Evolutionary conservation across 805 yeast species (phyloP).

Genomic region (Metschnikowia amazonensis): DNA sequence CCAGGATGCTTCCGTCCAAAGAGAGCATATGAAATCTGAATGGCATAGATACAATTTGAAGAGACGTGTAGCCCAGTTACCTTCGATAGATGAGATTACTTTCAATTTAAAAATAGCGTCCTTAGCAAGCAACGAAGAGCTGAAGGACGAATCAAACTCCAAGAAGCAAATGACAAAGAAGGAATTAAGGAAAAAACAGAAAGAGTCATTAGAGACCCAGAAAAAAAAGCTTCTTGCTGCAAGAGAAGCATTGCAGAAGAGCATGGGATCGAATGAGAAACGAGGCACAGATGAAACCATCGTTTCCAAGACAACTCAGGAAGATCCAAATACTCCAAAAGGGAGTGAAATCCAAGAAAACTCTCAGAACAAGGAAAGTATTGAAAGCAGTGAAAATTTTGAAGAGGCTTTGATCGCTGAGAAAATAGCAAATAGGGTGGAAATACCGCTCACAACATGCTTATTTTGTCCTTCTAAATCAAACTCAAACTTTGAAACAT

Average conservation of each 20-base stretch:
- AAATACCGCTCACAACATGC: slow-evolving; percentile 48
- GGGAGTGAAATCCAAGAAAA: background rate
- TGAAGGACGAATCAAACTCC: slow-evolving; percentile 18
- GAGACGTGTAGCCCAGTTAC: slow-evolving; percentile 38
- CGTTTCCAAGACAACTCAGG: background rate
- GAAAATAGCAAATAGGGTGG: slow-evolving; percentile 44
- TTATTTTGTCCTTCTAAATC: slow-evolving; percentile 44
- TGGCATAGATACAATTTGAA: slow-evolving; percentile 46
- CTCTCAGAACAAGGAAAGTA: background rate
- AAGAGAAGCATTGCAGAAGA: slow-evolving; percentile 18
- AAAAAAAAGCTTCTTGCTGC: slow-evolving; percentile 41
- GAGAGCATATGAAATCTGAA: slow-evolving; percentile 43
- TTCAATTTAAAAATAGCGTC: slow-evolving; percentile 24
- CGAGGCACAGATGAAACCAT: background rate
- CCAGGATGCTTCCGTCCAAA: slow-evolving; percentile 35
- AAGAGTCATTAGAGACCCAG: slow-evolving; percentile 47
- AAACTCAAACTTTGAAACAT: slow-evolving; percentile 29
- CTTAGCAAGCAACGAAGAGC: slow-evolving; percentile 15
- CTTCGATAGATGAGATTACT: slow-evolving; percentile 23
- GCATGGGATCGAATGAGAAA: slow-evolving; percentile 3
- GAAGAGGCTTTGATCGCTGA: slow-evolving; percentile 44
- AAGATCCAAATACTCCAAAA: slow-evolving; percentile 1
- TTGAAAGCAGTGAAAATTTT: slow-evolving; percentile 19
- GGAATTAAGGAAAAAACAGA: slow-evolving; percentile 47
- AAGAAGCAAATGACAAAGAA: slow-evolving; percentile 41